Base-by-base conservation (phyloP, 257 asterid species). In the Plantago major region DNA sequence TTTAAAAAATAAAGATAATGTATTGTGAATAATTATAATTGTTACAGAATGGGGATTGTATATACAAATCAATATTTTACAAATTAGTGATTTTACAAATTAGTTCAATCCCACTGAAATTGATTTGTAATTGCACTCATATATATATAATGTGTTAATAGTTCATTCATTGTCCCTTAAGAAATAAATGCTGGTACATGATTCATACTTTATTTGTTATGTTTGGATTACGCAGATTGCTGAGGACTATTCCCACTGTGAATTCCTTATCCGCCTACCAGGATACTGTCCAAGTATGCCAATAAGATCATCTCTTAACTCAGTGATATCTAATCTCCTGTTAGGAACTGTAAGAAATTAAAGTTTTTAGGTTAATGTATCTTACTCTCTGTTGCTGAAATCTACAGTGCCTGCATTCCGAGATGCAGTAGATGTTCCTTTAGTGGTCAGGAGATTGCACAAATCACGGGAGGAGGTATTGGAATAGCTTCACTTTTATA, bases 191-290 rank as follows among this genome's bases (percentile, higher is more conserved):
- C 43, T 55, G 49, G 63, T 28, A 45, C 13, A 64, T 43, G 6
- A 48, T 76, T 56, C 18, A 42, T n/a, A n/a, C n/a, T n/a, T n/a
- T 52, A 49, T 60, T 9, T 33, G 46, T 58, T 37, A 9, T 68
- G 55, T 55, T 16, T 70, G 59, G 50, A 26, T 68, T 46, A 60
- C 71, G 70, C 86, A 93, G 99, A 93, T 93, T 61, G 99, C 99
- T 18, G 97, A 93, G 75, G 99, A 93, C 73, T 93, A 93, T 80
- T 93, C 99, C 1, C 95, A 89, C 63, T 93, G 97, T 75, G 99
- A 93, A 78, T 89, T 87, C 75, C 95, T 89, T 59, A 89, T 93
- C 70, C 97, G 99, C 52, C 94, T 93, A 26, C 99, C 97, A 45
- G 97, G 99, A 75, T 93, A 86, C 80, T 93, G 97, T 74, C 99